Percentiles rank a stretch among this genome's conserved stretches.
Evolutionary conservation across 75 land plant species (phyloP).

Genomic region (Cryptomeria japonica): DNA sequence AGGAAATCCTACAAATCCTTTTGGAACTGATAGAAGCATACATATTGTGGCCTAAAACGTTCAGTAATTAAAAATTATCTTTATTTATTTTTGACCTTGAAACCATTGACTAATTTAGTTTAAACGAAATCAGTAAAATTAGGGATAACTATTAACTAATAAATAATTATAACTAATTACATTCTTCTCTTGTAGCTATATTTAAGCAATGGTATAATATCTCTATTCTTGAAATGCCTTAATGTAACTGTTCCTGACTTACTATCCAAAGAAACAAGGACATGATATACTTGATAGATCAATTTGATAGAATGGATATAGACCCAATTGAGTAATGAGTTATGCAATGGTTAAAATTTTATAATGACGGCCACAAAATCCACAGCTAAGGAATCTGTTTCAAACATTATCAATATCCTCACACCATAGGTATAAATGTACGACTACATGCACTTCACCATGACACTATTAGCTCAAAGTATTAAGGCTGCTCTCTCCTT

Average conservation of each 20-base stretch:
- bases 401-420: not conserved
- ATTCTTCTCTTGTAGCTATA: not conserved
- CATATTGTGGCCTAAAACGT: not conserved
- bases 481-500: no score
- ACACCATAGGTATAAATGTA: not conserved
- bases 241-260: not conserved
- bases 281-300: not conserved
- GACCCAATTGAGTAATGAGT: not conserved
- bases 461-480: no score
- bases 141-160: not conserved
- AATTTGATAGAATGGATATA: not conserved
- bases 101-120: no score
- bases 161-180: not conserved
- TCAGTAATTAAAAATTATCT: not conserved
- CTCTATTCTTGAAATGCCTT: not conserved
- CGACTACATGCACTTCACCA: not conserved
- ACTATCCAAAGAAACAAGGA: not conserved
- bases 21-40: not conserved
- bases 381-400: not conserved
- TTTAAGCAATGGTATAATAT: not conserved
- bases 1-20: not conserved
- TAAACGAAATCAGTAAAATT: no score
- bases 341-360: not conserved
- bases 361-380: not conserved
- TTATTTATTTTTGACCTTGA: no score